phyloP scores from a whole-genome alignment of 352 stramenopile species.

The Phytophthora fragariaefolia region DNA sequence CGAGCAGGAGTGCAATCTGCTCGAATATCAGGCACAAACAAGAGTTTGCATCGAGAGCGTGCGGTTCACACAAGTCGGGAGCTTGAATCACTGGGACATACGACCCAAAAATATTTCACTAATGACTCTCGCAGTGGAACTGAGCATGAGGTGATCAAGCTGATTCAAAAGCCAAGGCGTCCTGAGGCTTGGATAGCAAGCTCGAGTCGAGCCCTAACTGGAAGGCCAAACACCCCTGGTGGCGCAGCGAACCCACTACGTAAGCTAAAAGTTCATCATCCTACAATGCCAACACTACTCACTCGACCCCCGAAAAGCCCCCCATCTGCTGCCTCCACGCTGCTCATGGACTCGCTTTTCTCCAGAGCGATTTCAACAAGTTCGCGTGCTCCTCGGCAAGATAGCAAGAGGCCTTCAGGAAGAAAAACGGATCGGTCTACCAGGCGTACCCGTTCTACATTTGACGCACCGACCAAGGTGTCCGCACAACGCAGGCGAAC shows the following conservation, averaged over 20 bases:
- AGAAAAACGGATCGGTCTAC: constrained; percentile 1
- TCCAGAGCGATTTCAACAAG: neutral
- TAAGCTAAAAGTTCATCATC: constrained; percentile 30
- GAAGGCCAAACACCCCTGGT: constrained; percentile 11
- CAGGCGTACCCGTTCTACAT: neutral
- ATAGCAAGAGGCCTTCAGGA: constrained; percentile 3
- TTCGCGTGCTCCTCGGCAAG: neutral
- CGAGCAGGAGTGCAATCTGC: neutral
- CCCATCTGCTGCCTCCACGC: constrained; percentile 18
- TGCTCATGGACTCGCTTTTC: constrained; percentile 21
- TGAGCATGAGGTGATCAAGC: neutral
- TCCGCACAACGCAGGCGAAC: constrained; percentile 22
- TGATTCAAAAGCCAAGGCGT: constrained; percentile 20
- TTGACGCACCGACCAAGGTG: constrained; percentile 28
- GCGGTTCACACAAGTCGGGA: constrained; percentile 3
- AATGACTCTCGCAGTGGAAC: neutral
- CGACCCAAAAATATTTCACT: neutral
- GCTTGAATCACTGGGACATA: neutral
- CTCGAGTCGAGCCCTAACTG: neutral
- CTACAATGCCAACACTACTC: constrained; percentile 7
- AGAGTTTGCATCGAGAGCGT: constrained; percentile 2
- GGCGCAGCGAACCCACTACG: constrained; percentile 20
- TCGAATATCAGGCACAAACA: neutral
- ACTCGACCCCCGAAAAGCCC: constrained; percentile 19
- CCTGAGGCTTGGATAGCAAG: constrained; percentile 17